Percentiles rank a stretch among this genome's conserved stretches.
phyloP scores from a whole-genome alignment of 2,329 filamentous ascomycete species.

The Rosellinia necatrix region DNA sequence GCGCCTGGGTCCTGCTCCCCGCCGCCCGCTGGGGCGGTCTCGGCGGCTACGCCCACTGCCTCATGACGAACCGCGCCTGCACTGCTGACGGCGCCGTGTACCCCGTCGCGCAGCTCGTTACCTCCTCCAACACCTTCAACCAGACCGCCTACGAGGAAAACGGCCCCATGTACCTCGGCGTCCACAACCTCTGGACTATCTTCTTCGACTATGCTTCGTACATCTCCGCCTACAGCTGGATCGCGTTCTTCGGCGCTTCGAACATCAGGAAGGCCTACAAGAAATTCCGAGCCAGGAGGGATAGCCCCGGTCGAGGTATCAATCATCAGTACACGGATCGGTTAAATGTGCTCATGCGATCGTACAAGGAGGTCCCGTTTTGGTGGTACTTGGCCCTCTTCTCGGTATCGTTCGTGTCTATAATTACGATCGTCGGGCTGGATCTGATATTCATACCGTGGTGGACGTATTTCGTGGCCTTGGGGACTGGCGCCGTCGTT shows the following conservation, averaged over 20 bases:
- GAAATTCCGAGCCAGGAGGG: constrained; percentile 48
- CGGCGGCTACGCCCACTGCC: constrained; percentile 53
- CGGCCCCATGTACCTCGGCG: constrained; percentile 61
- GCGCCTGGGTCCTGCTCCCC: constrained; percentile 62
- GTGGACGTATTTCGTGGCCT: constrained; percentile 63
- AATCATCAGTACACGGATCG: constrained; percentile 62
- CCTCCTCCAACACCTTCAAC: constrained; percentile 52
- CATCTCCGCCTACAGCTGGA: constrained; percentile 62
- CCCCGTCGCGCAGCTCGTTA: constrained; percentile 49
- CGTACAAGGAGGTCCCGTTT: constrained; percentile 61
- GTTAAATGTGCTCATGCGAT: constrained; percentile 61
- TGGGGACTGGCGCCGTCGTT: constrained; percentile 58
- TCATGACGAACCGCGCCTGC: constrained; percentile 64
- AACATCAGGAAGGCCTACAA: constrained; percentile 51
- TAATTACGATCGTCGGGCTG: constrained; percentile 56
- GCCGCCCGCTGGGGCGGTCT: constrained; percentile 62
- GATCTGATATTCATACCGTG: constrained; percentile 62
- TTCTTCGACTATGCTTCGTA: constrained; percentile 67
- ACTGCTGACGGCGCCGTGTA: constrained; percentile 53
- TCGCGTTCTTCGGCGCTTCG: constrained; percentile 57
- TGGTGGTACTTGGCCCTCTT: constrained; percentile 64
- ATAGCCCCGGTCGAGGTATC: constrained; percentile 43
- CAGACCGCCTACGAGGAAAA: constrained; percentile 52
- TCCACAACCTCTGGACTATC: constrained; percentile 61
- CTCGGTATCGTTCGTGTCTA: constrained; percentile 48